These are phyloP conservation scores for Fusarium setosum DNA, from an alignment of 2,329 filamentous ascomycete species.

Conservation along the genomic window DNA sequence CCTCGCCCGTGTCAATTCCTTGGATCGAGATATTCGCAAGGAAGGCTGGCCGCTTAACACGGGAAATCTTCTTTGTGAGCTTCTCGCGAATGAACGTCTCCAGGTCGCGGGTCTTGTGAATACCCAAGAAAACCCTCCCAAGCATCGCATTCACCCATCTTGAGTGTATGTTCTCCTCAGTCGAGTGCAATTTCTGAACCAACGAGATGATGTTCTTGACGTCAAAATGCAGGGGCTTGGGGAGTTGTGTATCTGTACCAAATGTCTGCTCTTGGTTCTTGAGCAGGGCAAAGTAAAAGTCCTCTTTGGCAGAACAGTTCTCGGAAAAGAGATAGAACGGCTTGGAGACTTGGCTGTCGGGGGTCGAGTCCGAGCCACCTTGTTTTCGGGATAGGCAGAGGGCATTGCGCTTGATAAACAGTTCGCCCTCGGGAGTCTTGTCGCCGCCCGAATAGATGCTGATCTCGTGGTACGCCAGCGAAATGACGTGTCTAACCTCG, in stretches of 20 bases:
- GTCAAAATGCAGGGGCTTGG: conserved; percentile 81
- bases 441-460: conserved; percentile 86
- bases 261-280: conserved; percentile 82
- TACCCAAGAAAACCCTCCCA: conserved; percentile 85
- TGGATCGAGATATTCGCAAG: conserved; percentile 86
- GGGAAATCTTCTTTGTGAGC: conserved; percentile 94
- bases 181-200: conserved; percentile 90
- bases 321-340: conserved; percentile 96
- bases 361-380: conserved; percentile 63
- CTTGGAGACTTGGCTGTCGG: conserved; percentile 71
- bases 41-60: conserved; percentile 92
- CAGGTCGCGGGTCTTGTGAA: conserved; percentile 87
- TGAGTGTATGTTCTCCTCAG: conserved; percentile 89
- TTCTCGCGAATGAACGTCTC: conserved; percentile 84
- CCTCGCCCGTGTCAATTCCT: conserved; percentile 86
- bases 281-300: conserved; percentile 95
- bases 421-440: conserved; percentile 85
- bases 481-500: conserved; percentile 96
- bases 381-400: conserved; percentile 79
- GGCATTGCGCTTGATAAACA: conserved; percentile 96
- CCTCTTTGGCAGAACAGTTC: conserved; percentile 95
- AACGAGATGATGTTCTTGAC: conserved; percentile 88
- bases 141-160: conserved; percentile 94
- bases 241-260: conserved; percentile 65
- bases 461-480: conserved; percentile 86